Evolutionary conservation across 2,329 filamentous ascomycete species (phyloP).

Genomic region (Capronia coronata): DNA sequence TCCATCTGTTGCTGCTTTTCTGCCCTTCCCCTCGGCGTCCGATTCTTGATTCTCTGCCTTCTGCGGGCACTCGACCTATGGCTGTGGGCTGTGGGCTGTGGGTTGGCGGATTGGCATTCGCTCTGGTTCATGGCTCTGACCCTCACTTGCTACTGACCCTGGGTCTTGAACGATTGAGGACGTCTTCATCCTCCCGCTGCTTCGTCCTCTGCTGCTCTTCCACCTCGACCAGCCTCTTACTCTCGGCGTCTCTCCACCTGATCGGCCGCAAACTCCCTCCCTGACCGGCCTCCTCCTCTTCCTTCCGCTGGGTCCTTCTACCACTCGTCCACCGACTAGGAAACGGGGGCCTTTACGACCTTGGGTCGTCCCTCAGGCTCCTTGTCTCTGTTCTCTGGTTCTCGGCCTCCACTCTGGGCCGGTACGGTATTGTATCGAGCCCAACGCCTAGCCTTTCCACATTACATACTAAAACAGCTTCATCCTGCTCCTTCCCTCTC

Average conservation of each 20-base stretch:
- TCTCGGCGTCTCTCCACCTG: slow-evolving; percentile 4
- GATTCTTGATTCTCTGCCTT: neutral
- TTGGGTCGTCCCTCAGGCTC: slow-evolving; percentile 13
- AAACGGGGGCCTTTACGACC: slow-evolving; percentile 17
- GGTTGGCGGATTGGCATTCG: too few relatives aligned
- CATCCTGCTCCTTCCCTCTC: slow-evolving; percentile 10
- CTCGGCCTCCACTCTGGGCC: slow-evolving; percentile 10
- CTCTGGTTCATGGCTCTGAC: too few relatives aligned
- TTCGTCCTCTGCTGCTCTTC: neutral
- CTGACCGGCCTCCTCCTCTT: slow-evolving; percentile 3
- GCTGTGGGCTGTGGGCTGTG: too few relatives aligned
- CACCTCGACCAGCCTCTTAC: neutral
- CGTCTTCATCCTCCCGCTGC: too few relatives aligned
- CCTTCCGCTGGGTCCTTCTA: neutral
- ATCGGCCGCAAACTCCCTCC: slow-evolving; percentile 5
- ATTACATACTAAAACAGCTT: slow-evolving; percentile 18
- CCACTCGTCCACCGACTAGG: slow-evolving; percentile 10
- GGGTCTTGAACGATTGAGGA: neutral
- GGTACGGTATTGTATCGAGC: slow-evolving; percentile 23
- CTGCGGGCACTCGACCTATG: neutral
- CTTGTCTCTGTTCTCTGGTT: slow-evolving; percentile 16
- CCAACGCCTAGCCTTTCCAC: slow-evolving; percentile 2
- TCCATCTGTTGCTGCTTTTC: slow-evolving; percentile 12
- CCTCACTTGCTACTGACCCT: neutral
- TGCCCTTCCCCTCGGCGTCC: neutral